These are phyloP conservation scores for Orbilia blumenaviensis DNA, from an alignment of 2,329 filamentous ascomycete genomes.

Conservation along the genomic window DNA sequence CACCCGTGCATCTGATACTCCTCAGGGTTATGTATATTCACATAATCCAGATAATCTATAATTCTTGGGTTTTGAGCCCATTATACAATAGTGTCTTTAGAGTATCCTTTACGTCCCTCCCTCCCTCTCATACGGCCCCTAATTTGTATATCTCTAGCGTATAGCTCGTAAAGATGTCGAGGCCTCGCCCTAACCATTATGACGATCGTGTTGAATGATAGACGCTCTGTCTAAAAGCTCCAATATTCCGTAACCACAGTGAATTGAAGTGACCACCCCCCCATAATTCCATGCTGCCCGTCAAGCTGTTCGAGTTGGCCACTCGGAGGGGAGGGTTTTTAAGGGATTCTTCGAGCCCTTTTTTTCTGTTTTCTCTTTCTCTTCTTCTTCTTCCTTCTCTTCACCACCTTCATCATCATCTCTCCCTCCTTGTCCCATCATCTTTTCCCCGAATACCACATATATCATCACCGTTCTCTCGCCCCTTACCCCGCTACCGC, in stretches of 20 bases:
- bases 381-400: not conserved
- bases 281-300: not conserved
- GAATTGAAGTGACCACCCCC: no score
- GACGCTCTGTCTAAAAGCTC: constrained; percentile 7
- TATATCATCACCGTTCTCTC: constrained; percentile 8
- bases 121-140: no score
- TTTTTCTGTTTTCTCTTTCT: not conserved
- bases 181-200: not conserved
- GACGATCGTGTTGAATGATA: not conserved
- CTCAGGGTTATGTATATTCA: not conserved
- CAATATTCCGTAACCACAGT: not conserved
- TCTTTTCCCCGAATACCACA: not conserved
- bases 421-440: not conserved
- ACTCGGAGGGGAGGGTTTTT: not conserved
- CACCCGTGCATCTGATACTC: no score
- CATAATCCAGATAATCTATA: no score
- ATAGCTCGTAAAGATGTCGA: not conserved
- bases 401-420: not conserved
- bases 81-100: not conserved
- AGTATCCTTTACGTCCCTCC: not conserved
- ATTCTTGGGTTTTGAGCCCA: not conserved
- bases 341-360: not conserved
- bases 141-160: no score
- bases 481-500: not conserved
- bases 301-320: not conserved